phyloP scores from a whole-genome alignment of 352 stramenopile genomes.

The Phytophthora idaei region DNA sequence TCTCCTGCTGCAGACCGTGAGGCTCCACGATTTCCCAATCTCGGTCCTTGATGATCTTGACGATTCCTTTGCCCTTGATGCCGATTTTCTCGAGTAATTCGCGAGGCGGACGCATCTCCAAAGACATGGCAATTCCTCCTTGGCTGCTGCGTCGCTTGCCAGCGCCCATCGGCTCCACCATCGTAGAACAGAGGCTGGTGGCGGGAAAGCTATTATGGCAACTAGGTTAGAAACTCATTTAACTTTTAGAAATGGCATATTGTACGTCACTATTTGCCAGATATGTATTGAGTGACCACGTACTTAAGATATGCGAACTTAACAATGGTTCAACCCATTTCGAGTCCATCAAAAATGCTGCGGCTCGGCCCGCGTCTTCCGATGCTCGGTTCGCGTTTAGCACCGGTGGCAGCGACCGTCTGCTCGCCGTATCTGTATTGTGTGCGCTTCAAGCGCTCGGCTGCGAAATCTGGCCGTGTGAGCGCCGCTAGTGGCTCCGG shows the following conservation, averaged over 20 bases:
- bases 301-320: slow-evolving; percentile 2
- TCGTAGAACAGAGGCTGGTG: slow-evolving; percentile 1
- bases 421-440: slow-evolving; percentile 14
- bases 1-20: slow-evolving; percentile 30
- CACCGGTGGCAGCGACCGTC: slow-evolving; percentile 2
- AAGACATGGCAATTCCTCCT: slow-evolving; percentile 28
- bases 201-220: background rate
- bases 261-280: background rate
- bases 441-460: slow-evolving; percentile 44
- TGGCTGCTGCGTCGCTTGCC: slow-evolving; percentile 20
- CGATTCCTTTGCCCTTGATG: slow-evolving; percentile 39
- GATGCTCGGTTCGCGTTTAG: slow-evolving; percentile 14
- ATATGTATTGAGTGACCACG: background rate
- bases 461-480: slow-evolving; percentile 32
- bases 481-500: slow-evolving; percentile 22
- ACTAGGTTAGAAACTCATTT: background rate
- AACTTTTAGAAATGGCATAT: background rate
- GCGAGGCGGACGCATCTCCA: slow-evolving; percentile 24
- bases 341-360: slow-evolving; percentile 23
- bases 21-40: slow-evolving; percentile 31
- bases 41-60: slow-evolving; percentile 31
- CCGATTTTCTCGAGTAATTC: slow-evolving; percentile 34
- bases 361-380: slow-evolving; percentile 21
- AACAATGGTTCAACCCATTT: slow-evolving; percentile 11
- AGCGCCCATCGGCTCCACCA: background rate